Percentiles rank a stretch among this genome's conserved stretches.
phyloP scores from a whole-genome alignment of 2,329 filamentous ascomycete species.

The Botrytis fragariae region DNA sequence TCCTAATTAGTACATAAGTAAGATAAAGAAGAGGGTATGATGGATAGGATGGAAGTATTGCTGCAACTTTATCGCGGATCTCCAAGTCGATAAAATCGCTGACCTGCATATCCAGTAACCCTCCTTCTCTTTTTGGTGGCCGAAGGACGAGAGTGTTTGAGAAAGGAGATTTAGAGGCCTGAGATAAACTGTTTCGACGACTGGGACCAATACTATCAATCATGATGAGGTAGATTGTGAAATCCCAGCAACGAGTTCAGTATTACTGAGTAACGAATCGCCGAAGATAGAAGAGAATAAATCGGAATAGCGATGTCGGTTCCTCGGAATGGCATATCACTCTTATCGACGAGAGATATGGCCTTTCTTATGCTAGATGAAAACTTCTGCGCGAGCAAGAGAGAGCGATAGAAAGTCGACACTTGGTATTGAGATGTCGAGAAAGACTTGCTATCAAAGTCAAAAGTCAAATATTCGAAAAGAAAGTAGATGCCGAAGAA shows the following conservation, averaged over 20 bases:
- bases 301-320: not conserved
- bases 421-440: not conserved
- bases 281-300: not conserved
- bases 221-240: not conserved
- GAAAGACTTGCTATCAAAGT: not conserved
- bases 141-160: not conserved
- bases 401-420: not conserved
- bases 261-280: not conserved
- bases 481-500: not conserved
- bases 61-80: not conserved
- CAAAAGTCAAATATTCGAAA: not conserved
- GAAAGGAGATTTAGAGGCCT: not conserved
- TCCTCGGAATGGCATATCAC: not conserved
- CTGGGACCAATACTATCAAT: not conserved
- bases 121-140: not conserved
- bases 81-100: not conserved
- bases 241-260: not conserved
- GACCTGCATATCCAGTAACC: not conserved
- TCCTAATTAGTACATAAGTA: not conserved
- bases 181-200: not conserved
- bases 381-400: not conserved
- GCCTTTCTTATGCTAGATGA: not conserved
- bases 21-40: constrained; percentile 12
- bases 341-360: too few relatives aligned
- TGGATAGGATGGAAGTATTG: not conserved